Percentiles rank a stretch among this genome's conserved stretches.
Conservation (phyloP, 129 eudicot species). For the Arctium lappa region DNA sequence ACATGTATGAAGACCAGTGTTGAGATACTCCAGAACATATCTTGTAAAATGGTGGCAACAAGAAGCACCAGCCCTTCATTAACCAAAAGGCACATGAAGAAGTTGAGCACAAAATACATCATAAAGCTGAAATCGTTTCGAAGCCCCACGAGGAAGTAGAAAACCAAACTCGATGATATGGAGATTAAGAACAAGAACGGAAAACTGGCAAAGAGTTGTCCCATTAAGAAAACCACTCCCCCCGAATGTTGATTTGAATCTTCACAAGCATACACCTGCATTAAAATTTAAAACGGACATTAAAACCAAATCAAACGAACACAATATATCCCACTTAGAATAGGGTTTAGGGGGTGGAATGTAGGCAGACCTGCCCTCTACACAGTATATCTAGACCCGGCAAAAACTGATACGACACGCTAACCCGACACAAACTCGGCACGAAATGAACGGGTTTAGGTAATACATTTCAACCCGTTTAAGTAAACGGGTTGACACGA, state of each 20-base stretch:
- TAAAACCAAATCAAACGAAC: background rate
- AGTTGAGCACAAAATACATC: slow-evolving; percentile 80
- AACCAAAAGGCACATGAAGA: slow-evolving; percentile 74
- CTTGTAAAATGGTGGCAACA: slow-evolving; percentile 56
- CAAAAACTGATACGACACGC: too few species aligned
- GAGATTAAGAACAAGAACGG: slow-evolving; percentile 84
- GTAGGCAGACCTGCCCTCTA: too few species aligned
- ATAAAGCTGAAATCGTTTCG: slow-evolving; percentile 70
- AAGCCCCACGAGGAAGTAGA: slow-evolving; percentile 78
- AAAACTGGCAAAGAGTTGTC: slow-evolving; percentile 82
- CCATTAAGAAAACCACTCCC: slow-evolving; percentile 58
- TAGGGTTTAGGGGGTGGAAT: too few species aligned
- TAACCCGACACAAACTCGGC: too few species aligned
- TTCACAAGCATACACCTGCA: slow-evolving; percentile 69
- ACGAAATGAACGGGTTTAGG: too few species aligned
- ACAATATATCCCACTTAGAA: background rate
- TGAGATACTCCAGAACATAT: slow-evolving; percentile 69
- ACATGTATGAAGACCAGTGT: slow-evolving; percentile 59
- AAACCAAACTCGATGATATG: slow-evolving; percentile 74
- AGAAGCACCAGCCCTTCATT: slow-evolving; percentile 72
- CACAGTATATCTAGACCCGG: too few species aligned
- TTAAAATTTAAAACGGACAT: background rate
- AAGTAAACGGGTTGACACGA: too few species aligned
- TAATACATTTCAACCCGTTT: too few species aligned
- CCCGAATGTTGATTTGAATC: slow-evolving; percentile 75